Percentiles rank a stretch among this genome's conserved stretches.
Evolutionary conservation across 257 asterid genomes (phyloP).

Genomic region (Ehretia macrophylla): DNA sequence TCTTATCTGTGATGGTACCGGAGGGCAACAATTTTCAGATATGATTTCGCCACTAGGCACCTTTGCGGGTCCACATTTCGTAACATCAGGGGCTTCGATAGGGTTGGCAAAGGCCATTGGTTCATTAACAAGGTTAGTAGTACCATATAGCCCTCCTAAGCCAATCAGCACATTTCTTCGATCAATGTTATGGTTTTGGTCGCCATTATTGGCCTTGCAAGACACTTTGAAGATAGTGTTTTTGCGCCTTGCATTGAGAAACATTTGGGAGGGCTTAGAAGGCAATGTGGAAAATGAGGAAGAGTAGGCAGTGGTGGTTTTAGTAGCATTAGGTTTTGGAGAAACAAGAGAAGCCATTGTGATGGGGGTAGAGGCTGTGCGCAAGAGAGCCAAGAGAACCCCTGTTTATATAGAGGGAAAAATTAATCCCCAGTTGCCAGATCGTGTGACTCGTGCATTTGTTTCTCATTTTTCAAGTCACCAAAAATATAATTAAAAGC

Average conservation of each 20-base stretch:
- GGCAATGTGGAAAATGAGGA: conserved; percentile 3
- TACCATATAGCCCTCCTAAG: neutral
- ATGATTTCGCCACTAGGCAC: neutral
- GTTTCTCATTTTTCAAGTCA: no score
- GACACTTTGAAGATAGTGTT: neutral
- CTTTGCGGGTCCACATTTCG: conserved; percentile 7
- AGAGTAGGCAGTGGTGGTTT: no score
- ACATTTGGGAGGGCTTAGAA: neutral
- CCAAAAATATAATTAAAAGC: no score
- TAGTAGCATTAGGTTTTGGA: no score
- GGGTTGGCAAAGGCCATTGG: conserved; percentile 11
- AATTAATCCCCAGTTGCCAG: no score
- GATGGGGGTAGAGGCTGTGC: no score
- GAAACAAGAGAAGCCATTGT: no score
- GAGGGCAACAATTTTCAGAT: conserved; percentile 17
- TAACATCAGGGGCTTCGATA: conserved; percentile 9
- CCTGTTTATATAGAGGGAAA: no score
- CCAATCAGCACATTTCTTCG: neutral
- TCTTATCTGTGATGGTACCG: neutral
- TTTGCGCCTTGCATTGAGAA: neutral
- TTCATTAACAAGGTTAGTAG: neutral
- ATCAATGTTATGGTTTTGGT: neutral
- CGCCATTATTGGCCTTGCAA: neutral
- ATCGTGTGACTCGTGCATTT: no score
- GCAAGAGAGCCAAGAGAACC: no score